Conservation (phyloP, 108 stramenopile species). For the Cyclostephanos invisitatus region DNA sequence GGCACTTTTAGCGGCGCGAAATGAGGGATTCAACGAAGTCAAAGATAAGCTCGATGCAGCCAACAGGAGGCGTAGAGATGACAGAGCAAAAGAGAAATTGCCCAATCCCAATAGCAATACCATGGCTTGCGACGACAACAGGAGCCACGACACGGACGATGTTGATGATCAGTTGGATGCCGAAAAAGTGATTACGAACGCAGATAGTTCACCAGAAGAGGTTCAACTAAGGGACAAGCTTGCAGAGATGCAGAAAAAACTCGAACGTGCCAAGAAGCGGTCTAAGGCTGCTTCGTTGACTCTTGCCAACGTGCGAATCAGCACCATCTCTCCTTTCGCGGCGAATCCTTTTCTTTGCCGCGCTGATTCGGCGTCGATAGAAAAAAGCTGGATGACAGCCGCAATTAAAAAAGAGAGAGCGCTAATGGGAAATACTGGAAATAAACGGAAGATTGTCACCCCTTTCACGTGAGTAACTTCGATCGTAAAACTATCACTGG, state of each 20-base stretch:
- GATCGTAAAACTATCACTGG: not conserved
- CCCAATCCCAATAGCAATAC: conserved; percentile 1
- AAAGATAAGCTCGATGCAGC: conserved; percentile 44
- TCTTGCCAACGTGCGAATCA: conserved; percentile 66
- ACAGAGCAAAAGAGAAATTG: conserved; percentile 31
- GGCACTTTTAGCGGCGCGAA: conserved; percentile 39
- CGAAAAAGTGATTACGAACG: conserved; percentile 21
- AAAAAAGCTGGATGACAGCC: conserved; percentile 63
- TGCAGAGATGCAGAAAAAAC: conserved; percentile 39
- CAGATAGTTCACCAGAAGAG: conserved; percentile 58
- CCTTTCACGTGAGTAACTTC: conserved; percentile 26
- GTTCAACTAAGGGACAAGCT: conserved; percentile 49
- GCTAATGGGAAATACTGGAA: conserved; percentile 86
- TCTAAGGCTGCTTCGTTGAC: conserved; percentile 49
- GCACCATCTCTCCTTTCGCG: conserved; percentile 60
- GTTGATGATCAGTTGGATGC: conserved; percentile 22
- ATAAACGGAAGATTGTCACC: conserved; percentile 76
- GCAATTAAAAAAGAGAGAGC: conserved; percentile 76
- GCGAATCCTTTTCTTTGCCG: conserved; percentile 67
- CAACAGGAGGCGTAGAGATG: conserved; percentile 43
- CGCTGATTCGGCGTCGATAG: conserved; percentile 47
- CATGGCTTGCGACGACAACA: conserved; percentile 15
- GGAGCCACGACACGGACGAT: conserved; percentile 17
- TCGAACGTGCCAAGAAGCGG: conserved; percentile 40
- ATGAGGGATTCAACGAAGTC: conserved; percentile 47